Evolutionary conservation across 2,329 filamentous ascomycete genomes (phyloP), one percentile per base, ranked within the genome.

Genomic region (Scolecobasidium constrictum): DNA sequence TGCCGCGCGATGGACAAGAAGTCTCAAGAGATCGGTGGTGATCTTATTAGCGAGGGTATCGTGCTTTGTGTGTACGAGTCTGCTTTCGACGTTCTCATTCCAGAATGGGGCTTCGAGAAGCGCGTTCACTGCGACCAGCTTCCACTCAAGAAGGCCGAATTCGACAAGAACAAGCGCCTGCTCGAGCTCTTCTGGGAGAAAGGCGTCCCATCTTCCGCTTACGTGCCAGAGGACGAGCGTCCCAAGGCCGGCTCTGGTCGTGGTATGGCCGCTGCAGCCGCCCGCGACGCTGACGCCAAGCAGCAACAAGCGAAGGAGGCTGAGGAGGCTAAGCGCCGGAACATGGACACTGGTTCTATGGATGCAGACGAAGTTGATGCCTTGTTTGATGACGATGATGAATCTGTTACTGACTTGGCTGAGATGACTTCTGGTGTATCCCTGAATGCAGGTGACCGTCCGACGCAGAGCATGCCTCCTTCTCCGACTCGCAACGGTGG

Each of bases 101-200:
- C 92, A 4, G 88, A 98, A 59, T 98, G 87, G 71, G 92, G 92
- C 51, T 96, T 98, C 53, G 92, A 98, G 72, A 98, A 98, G 78
- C 86, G 92, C 50, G 92, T 98, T 41, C 92, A 98, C 66, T 98
- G 92, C 60, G 92, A 98, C 58, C 92, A 98, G 69, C 73, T 98
- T 59, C 92, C 92, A 21, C 70, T 98, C 52, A 90, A 96, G 76
- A 98, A 98, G 73, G 92, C 92, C n/a, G 92, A 98, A 60, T 98
- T 92, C 66, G 81, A 93, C 64, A 96, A 96, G 73, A 87, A 94
- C 60, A 86, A 88, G 68, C 80, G 92, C 44, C 78, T 96, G 21
- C 73, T 98, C 37, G 92, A 98, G 66, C 75, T 98, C 13, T 98
- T 95, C 72, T 98, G 92, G 92, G 92, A 98, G 78, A 98, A 96